Evolutionary conservation across 1,284 basidiomycete genomes (phyloP).

Genomic region (Athelia psychrophila): DNA sequence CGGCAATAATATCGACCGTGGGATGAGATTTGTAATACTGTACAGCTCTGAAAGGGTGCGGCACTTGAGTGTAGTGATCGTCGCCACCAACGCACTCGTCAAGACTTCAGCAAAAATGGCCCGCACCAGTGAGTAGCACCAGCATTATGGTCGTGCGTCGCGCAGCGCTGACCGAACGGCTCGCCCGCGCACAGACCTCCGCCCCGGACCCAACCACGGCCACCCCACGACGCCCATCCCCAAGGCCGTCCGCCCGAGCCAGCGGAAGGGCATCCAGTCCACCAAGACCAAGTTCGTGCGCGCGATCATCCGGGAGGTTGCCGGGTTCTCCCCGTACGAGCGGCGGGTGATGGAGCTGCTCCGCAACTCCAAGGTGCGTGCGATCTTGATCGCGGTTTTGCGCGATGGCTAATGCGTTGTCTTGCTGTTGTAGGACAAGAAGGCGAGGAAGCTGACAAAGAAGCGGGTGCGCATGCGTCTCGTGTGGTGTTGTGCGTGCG

Average conservation of each 20-base stretch:
- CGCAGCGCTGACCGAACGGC: slow-evolving; percentile 2
- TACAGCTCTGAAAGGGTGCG: not conserved
- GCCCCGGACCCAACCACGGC: slow-evolving; percentile 90
- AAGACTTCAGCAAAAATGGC: slow-evolving; percentile 67
- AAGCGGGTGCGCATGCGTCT: slow-evolving; percentile 88
- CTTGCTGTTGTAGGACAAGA: slow-evolving; percentile 75
- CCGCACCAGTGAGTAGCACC: slow-evolving; percentile 69
- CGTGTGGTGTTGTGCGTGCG: slow-evolving; percentile 1
- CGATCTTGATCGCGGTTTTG: not conserved
- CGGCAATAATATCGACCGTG: slow-evolving; percentile 8
- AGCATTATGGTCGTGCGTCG: too few relatives aligned
- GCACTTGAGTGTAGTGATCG: slow-evolving; percentile 15
- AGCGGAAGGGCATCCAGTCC: slow-evolving; percentile 90
- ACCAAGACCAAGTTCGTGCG: slow-evolving; percentile 90
- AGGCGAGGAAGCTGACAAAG: slow-evolving; percentile 97
- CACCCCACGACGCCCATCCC: slow-evolving; percentile 89
- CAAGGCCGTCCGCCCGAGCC: slow-evolving; percentile 78
- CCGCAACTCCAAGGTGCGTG: slow-evolving; percentile 93
- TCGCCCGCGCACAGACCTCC: slow-evolving; percentile 65
- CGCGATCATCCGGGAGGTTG: slow-evolving; percentile 91
- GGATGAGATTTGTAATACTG: not conserved
- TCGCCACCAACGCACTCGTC: slow-evolving; percentile 42
- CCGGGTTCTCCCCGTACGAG: slow-evolving; percentile 98
- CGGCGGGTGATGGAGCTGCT: slow-evolving; percentile 98
- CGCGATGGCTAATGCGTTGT: not conserved